Evolutionary conservation across 441 rosid genomes (phyloP).

Genomic region (Corymbia citriodora): DNA sequence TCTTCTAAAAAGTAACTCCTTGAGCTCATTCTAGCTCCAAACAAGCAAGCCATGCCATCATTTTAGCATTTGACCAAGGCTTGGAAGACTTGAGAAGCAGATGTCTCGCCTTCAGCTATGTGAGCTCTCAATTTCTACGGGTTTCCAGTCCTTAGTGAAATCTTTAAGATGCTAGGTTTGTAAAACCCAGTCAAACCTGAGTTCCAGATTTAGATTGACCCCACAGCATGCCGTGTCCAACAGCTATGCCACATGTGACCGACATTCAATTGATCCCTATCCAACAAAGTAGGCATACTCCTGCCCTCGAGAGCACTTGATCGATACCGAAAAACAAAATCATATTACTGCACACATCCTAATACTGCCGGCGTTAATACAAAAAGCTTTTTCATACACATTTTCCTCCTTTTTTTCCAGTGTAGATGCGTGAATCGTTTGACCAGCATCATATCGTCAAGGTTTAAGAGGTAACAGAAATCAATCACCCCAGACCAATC

Average conservation of each 20-base stretch:
- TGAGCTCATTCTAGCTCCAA: background rate
- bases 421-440: background rate
- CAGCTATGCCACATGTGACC: background rate
- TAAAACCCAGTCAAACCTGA: background rate
- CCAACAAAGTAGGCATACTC: background rate
- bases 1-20: background rate
- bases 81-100: background rate
- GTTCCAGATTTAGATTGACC: background rate
- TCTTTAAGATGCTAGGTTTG: background rate
- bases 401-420: background rate
- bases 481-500: slow-evolving; percentile 64
- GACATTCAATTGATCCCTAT: background rate
- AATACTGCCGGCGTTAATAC: background rate
- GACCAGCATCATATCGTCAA: background rate
- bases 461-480: background rate
- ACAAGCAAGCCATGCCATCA: background rate
- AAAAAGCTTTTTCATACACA: background rate
- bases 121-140: background rate
- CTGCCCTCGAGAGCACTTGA: background rate
- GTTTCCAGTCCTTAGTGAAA: background rate
- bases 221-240: background rate
- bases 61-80: background rate
- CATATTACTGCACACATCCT: background rate
- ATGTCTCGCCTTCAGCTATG: background rate
- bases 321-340: background rate